Conservation (phyloP, 768 basidiomycete species). For the Lactifluus volemus region DNA sequence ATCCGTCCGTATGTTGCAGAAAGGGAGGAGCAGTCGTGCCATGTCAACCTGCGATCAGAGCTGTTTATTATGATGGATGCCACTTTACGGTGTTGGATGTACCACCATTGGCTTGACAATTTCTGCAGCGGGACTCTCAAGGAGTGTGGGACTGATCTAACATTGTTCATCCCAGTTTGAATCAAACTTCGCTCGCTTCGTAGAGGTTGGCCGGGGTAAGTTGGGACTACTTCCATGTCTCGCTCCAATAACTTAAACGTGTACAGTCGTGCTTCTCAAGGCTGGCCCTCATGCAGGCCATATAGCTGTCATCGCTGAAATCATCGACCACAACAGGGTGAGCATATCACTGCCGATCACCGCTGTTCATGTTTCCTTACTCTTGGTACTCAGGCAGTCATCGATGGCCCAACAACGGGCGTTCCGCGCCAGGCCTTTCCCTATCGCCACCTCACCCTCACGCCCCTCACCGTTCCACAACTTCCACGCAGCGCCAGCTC, state of each 20-base stretch:
- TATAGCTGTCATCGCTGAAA: conserved; percentile 93
- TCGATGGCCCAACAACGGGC: conserved; percentile 87
- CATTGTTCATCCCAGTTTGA: conserved; percentile 15
- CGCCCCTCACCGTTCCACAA: conserved; percentile 69
- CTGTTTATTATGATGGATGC: conserved; percentile 4
- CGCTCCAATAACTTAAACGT: background rate
- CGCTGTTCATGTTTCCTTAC: background rate
- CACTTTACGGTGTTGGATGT: background rate
- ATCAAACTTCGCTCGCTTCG: conserved; percentile 93
- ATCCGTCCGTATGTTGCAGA: background rate
- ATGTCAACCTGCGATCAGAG: background rate
- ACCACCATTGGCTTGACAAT: background rate
- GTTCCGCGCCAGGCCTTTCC: conserved; percentile 90
- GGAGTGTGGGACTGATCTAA: background rate
- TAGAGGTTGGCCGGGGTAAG: conserved; percentile 93
- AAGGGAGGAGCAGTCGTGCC: background rate
- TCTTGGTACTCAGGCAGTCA: conserved; percentile 58
- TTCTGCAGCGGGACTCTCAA: background rate
- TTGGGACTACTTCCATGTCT: background rate
- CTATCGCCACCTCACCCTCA: conserved; percentile 89
- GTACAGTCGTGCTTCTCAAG: conserved; percentile 87
- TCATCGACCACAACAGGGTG: conserved; percentile 99
- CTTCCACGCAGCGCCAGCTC: conserved; percentile 85
- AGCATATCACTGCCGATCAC: conserved; percentile 22
- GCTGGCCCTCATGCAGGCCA: conserved; percentile 77